Evolutionary conservation across 2,329 filamentous ascomycete species (phyloP).

Genomic region (Microsporum audouinii): DNA sequence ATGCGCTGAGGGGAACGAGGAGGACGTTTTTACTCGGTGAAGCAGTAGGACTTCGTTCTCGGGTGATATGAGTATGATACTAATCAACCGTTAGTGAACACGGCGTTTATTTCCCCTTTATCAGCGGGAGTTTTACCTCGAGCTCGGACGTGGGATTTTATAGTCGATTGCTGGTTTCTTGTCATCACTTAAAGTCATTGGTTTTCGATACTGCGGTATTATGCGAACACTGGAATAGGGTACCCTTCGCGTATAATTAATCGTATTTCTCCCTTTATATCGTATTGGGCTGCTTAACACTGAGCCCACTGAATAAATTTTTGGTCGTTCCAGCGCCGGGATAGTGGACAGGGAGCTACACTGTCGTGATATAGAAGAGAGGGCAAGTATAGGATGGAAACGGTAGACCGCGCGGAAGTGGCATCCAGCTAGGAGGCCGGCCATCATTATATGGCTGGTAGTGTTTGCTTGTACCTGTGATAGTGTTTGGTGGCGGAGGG

Average conservation of each 20-base stretch:
- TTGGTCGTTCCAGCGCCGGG: neutral
- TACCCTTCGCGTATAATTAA: neutral
- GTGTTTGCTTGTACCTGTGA: neutral
- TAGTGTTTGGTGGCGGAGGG: neutral
- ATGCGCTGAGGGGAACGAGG: constrained; percentile 79
- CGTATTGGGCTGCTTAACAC: neutral
- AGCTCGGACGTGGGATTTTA: constrained; percentile 49
- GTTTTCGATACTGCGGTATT: constrained; percentile 15
- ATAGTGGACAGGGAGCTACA: neutral
- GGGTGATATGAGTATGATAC: constrained; percentile 74
- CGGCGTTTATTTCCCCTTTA: neutral
- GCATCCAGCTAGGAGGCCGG: neutral
- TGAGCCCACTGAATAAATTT: neutral
- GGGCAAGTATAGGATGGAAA: too few species aligned
- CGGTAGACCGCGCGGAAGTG: too few species aligned
- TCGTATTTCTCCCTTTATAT: neutral
- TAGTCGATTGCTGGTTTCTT: constrained; percentile 10
- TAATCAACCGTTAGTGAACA: constrained; percentile 25
- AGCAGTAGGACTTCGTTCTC: constrained; percentile 79
- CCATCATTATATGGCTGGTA: neutral
- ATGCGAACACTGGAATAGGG: constrained; percentile 10
- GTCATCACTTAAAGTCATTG: constrained; percentile 10
- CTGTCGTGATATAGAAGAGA: neutral
- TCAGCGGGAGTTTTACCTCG: constrained; percentile 38
- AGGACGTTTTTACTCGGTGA: constrained; percentile 70